Evolutionary conservation across 768 basidiomycete genomes (phyloP).

Genomic region (Royoungia palumana): DNA sequence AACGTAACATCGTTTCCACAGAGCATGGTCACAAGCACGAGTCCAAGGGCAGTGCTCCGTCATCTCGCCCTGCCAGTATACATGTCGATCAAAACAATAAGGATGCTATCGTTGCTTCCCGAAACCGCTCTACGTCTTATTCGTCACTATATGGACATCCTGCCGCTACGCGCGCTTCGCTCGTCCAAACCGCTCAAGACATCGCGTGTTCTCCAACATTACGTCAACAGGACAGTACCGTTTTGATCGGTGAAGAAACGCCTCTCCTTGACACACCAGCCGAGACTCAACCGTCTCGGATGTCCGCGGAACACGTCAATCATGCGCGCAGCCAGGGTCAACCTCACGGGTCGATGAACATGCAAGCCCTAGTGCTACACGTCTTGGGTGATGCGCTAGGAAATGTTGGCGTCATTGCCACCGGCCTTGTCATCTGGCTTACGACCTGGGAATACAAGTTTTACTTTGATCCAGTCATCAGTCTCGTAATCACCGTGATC

Average conservation of each 20-base stretch:
- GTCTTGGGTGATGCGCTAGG: constrained; percentile 96
- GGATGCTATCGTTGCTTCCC: constrained; percentile 24
- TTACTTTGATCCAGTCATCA: constrained; percentile 92
- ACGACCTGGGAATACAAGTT: constrained; percentile 80
- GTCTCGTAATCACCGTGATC: constrained; percentile 90
- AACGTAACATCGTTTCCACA: constrained; percentile 24
- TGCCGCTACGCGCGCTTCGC: constrained; percentile 64
- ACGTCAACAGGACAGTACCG: constrained; percentile 2
- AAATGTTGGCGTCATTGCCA: constrained; percentile 95
- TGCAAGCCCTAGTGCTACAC: constrained; percentile 93
- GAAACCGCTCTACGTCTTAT: constrained; percentile 42
- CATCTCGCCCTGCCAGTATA: constrained; percentile 41
- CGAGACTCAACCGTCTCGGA: constrained; percentile 9
- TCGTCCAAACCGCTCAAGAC: constrained; percentile 82
- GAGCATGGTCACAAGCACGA: constrained; percentile 66
- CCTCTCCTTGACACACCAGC: constrained; percentile 36
- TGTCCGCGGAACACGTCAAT: constrained; percentile 12
- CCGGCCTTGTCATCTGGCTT: constrained; percentile 93
- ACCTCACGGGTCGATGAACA: constrained; percentile 85
- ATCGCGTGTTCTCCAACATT: constrained; percentile 45
- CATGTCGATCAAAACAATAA: constrained; percentile 9
- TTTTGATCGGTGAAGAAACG: constrained; percentile 37
- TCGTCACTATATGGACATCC: constrained; percentile 74
- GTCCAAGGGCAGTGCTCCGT: constrained; percentile 36
- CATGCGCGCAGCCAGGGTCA: constrained; percentile 31